Evolutionary conservation across 2,329 filamentous ascomycete species (phyloP), one percentile per base, ranked within the genome.

Genomic region (Sporothrix protearum): DNA sequence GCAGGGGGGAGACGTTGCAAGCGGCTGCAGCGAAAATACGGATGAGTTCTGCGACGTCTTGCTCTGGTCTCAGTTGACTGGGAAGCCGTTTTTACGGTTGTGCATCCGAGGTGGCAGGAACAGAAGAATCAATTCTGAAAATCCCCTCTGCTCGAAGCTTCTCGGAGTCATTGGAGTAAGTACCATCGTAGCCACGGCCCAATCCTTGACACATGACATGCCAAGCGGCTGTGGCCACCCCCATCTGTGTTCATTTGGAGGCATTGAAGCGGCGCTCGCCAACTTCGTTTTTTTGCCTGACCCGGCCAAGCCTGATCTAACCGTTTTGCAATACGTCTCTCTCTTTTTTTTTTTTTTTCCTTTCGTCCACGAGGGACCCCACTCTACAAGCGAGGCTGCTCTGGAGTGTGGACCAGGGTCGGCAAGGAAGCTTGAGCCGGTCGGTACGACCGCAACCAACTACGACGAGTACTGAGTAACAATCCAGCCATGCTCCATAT

Each of bases 181-280:
- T 16, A 28, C 59, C 36, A 14, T n/a, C n/a, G n/a, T n/a, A n/a
- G n/a, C 36, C 28, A 45, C 36, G 5, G 28, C 36, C 22, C 59
- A 64, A 64, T 64, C n/a, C n/a, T n/a, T n/a, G n/a, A 64, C 28
- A 45, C 59, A 45, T 64, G 36, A 36, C 59, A 45, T 64, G 59
- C 59, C 59, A 64, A 64, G 33, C 36, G 4, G 59, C n/a, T 45
- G 59, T 45, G 22, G 7, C 33, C 33, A 9, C 9, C 22, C 10
- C n/a, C 6, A 53, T n/a, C n/a, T 53, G 51, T 53, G 51, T n/a
- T 22, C 28, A n/a, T 7, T 53, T n/a, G 22, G 7, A 12, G 7
- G 7, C 45, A 49, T 49, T 12, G 16, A n/a, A n/a, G n/a, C n/a
- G n/a, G 2, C 19, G 47, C 57, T 22, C 30, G 12, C 14, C 28